Evolutionary conservation across 2,329 filamentous ascomycete genomes (phyloP).

Genomic region (Apiospora sp.): DNA sequence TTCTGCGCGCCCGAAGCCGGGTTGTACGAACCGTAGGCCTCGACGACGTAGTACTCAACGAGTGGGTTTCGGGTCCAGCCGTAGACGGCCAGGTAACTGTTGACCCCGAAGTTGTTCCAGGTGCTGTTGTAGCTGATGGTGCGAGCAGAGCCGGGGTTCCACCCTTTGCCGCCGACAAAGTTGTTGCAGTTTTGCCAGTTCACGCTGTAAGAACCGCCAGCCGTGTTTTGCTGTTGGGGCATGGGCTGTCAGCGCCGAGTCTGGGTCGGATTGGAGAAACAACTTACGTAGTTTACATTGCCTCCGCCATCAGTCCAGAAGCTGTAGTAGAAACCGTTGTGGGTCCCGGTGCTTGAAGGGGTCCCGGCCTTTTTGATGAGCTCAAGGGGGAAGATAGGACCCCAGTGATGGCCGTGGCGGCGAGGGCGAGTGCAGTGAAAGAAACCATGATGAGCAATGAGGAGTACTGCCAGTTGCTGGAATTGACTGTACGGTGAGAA

Average conservation of each 20-base stretch:
- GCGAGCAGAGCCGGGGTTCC: slow-evolving; percentile 48
- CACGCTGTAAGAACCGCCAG: slow-evolving; percentile 58
- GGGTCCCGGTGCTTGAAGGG: slow-evolving; percentile 39
- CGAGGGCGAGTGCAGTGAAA: slow-evolving; percentile 39
- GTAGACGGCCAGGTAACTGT: slow-evolving; percentile 56
- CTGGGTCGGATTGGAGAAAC: no score
- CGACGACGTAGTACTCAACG: slow-evolving; percentile 50
- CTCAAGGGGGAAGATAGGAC: slow-evolving; percentile 40
- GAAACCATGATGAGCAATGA: slow-evolving; percentile 35
- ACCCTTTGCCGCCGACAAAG: slow-evolving; percentile 61
- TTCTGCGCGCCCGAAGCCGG: slow-evolving; percentile 40
- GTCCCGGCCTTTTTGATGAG: slow-evolving; percentile 36
- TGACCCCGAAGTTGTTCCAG: slow-evolving; percentile 41
- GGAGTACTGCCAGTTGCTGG: background rate
- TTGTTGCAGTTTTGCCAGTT: slow-evolving; percentile 58
- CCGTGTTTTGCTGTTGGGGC: slow-evolving; percentile 53
- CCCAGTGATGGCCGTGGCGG: slow-evolving; percentile 38
- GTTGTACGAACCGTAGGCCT: slow-evolving; percentile 46
- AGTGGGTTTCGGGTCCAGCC: slow-evolving; percentile 48
- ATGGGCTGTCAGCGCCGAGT: background rate
- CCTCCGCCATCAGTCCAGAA: slow-evolving; percentile 65
- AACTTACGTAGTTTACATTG: slow-evolving; percentile 54
- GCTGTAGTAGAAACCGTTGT: slow-evolving; percentile 69
- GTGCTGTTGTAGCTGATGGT: slow-evolving; percentile 42
- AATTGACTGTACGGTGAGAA: background rate